phyloP scores from a whole-genome alignment of 2,329 filamentous ascomycete genomes.

The Arachnomyces sp. region DNA sequence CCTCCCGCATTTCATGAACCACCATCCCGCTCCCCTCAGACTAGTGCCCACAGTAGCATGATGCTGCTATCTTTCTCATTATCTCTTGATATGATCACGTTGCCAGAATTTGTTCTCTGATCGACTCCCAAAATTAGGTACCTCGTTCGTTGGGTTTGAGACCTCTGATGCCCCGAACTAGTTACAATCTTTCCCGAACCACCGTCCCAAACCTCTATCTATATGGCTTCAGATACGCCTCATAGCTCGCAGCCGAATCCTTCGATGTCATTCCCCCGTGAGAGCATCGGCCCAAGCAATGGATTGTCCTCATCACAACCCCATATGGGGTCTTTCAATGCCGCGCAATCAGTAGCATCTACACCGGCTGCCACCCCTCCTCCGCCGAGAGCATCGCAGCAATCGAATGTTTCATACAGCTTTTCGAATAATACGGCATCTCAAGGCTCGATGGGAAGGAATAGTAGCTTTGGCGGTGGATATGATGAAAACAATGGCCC shows the following conservation, averaged over 20 bases:
- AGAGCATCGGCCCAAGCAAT: slow-evolving; percentile 30
- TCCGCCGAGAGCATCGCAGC: slow-evolving; percentile 31
- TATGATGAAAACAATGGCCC: slow-evolving; percentile 36
- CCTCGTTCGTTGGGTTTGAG: too few species aligned
- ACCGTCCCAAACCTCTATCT: background rate
- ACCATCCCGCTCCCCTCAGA: background rate
- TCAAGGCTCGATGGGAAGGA: slow-evolving; percentile 22
- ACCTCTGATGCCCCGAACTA: background rate
- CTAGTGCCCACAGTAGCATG: background rate
- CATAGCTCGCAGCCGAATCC: slow-evolving; percentile 20
- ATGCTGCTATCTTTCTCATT: too few species aligned
- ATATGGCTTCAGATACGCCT: slow-evolving; percentile 26
- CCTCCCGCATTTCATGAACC: background rate
- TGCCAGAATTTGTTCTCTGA: too few species aligned
- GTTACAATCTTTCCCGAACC: background rate
- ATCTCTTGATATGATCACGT: too few species aligned
- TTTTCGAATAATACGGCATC: slow-evolving; percentile 29
- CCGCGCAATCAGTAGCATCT: slow-evolving; percentile 36
- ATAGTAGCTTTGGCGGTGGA: slow-evolving; percentile 26
- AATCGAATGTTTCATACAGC: slow-evolving; percentile 32
- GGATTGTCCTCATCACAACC: slow-evolving; percentile 32
- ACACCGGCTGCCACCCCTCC: slow-evolving; percentile 39
- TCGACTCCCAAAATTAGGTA: too few species aligned
- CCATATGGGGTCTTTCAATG: slow-evolving; percentile 35
- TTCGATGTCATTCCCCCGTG: slow-evolving; percentile 33